Percentiles rank a stretch among this genome's conserved stretches.
Evolutionary conservation across 2,329 filamentous ascomycete species (phyloP).

Genomic region (Pyricularia grisea): DNA sequence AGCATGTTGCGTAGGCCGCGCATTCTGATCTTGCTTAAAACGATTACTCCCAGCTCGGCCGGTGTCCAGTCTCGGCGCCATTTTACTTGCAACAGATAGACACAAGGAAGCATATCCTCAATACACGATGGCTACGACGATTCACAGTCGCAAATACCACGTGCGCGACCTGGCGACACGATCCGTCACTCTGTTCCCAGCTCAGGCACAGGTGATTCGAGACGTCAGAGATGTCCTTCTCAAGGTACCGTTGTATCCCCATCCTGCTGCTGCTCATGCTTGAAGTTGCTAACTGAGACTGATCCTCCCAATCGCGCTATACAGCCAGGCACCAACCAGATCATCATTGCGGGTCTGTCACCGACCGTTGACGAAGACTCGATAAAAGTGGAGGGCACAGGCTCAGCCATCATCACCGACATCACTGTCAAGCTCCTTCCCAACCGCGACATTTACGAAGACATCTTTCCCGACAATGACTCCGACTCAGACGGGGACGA

Average conservation of each 20-base stretch:
- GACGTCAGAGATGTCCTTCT: constrained; percentile 46
- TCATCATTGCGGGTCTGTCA: constrained; percentile 44
- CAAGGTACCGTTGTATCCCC: constrained; percentile 21
- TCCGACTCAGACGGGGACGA: constrained; percentile 19
- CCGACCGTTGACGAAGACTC: constrained; percentile 44
- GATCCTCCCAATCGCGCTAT: neutral
- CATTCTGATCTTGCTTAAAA: neutral
- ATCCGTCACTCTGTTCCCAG: constrained; percentile 54
- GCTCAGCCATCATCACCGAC: constrained; percentile 50
- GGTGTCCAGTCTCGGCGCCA: neutral
- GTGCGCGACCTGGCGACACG: constrained; percentile 49
- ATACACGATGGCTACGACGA: constrained; percentile 23
- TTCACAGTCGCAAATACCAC: constrained; percentile 38
- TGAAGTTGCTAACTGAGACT: neutral
- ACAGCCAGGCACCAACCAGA: constrained; percentile 45
- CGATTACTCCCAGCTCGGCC: neutral
- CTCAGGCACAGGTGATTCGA: constrained; percentile 48
- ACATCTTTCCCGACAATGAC: constrained; percentile 38
- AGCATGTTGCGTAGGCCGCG: neutral
- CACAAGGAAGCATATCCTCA: neutral
- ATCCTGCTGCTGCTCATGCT: neutral
- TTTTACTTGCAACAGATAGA: neutral
- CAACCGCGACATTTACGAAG: constrained; percentile 43
- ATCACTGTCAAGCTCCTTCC: constrained; percentile 50
- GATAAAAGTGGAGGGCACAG: constrained; percentile 50